Evolutionary conservation across 1,284 basidiomycete genomes (phyloP), one percentile per base, ranked within the genome.

Genomic region (Leccinum solheimii): DNA sequence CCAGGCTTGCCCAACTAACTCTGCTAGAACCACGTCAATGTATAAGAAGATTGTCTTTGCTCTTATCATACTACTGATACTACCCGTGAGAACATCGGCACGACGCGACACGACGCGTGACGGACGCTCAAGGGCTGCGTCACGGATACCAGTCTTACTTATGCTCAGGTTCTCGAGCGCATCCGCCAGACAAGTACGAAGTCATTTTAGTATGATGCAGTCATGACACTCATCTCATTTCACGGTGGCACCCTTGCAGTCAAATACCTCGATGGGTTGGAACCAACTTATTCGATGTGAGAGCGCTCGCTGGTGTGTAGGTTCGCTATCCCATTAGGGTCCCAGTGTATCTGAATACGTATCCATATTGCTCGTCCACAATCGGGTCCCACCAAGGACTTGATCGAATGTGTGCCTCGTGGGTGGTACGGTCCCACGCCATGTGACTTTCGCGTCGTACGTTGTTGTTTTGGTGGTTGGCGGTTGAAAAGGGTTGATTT

Each of bases 241-340:
- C 36, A 38, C 36, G 36, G 36, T 38, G 36, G n/a, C 27, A 50
- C 16, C 8, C 4, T 11, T 52, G 13, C 34, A 68, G 56, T 8
- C 68, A 69, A 43, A 54, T 56, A 52, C 68, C 68, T n/a, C 66
- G 49, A 3, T 69, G 67, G 16, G 64, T 64, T 53, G 68, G 68
- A 6, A 0, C 40, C n/a, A 45, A 65, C 48, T 51, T 72, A 38
- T 72, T 72, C 30, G 43, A 65, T 9, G 40, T 50, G 3, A 64
- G 49, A 51, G 48, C 60, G 0, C 57, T 56, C 3, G 52, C 52
- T 53, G 30, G 59, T 8, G 52, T 40, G 40, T 60, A 55, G 5
- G 58, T 61, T 32, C 36, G 36, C 19, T 27, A 63, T 38, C 5
- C 57, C 0, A 36, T 68, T 38, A 13, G 13, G 11, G 5, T 13